phyloP scores from a whole-genome alignment of 2,329 filamentous ascomycete genomes.

The Alternaria incomplexa region DNA sequence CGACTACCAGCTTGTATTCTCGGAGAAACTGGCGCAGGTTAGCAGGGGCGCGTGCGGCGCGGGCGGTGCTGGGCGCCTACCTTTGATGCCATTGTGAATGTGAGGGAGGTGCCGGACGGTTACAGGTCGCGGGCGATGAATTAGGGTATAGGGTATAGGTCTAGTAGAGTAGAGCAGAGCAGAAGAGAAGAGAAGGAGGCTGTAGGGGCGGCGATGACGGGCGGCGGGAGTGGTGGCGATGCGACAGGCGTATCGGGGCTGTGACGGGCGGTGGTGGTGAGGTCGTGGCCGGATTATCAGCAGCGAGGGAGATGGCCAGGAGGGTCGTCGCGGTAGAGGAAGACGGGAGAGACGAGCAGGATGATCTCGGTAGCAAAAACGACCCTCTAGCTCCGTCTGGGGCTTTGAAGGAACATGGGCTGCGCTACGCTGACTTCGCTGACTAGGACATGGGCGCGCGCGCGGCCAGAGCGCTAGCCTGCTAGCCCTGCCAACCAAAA shows the following conservation, averaged over 20 bases:
- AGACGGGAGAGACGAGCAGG: slow-evolving; percentile 19
- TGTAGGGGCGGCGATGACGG: slow-evolving; percentile 11
- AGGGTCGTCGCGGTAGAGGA: slow-evolving; percentile 12
- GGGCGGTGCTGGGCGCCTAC: slow-evolving; percentile 25
- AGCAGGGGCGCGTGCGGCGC: slow-evolving; percentile 18
- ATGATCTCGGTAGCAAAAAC: slow-evolving; percentile 34
- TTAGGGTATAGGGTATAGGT: slow-evolving; percentile 3
- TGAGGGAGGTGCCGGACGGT: slow-evolving; percentile 17
- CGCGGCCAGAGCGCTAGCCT: slow-evolving; percentile 26
- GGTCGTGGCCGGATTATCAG: slow-evolving; percentile 5
- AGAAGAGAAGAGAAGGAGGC: slow-evolving; percentile 3
- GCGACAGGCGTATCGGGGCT: slow-evolving; percentile 19
- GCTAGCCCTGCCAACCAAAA: slow-evolving; percentile 25
- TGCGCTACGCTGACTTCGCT: not conserved
- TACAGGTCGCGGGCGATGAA: slow-evolving; percentile 1
- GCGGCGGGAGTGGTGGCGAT: slow-evolving; percentile 14
- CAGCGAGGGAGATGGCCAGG: slow-evolving; percentile 9
- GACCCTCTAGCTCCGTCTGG: slow-evolving; percentile 25
- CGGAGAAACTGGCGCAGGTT: slow-evolving; percentile 54
- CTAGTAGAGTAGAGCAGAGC: not conserved
- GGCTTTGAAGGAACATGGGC: slow-evolving; percentile 10
- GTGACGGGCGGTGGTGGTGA: slow-evolving; percentile 1
- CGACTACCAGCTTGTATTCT: slow-evolving; percentile 75
- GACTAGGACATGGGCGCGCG: slow-evolving; percentile 18
- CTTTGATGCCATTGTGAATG: slow-evolving; percentile 48